phyloP scores from a whole-genome alignment of 208 protist species.

The Acanthamoeba castellanii region DNA sequence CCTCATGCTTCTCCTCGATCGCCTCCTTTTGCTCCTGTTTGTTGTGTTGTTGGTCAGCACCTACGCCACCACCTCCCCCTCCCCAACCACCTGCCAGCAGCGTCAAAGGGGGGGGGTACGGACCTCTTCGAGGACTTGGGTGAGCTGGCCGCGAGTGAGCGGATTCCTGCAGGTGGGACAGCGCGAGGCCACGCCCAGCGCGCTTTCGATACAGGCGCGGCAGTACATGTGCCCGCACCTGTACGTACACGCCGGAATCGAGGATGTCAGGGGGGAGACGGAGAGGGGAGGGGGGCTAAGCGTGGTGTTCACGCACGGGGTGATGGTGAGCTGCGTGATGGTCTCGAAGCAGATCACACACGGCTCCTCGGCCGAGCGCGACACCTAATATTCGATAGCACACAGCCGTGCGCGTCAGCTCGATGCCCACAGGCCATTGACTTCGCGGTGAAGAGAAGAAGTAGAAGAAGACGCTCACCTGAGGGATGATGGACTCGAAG shows the following conservation, averaged over 20 bases:
- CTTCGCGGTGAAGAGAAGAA: background rate
- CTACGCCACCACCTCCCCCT: too few relatives aligned
- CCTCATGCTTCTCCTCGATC: background rate
- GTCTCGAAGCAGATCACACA: constrained; percentile 69
- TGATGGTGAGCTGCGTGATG: constrained; percentile 51
- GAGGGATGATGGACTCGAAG: background rate
- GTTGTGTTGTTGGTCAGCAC: background rate
- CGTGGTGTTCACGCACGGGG: background rate
- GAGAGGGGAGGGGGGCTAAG: background rate
- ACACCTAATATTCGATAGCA: background rate
- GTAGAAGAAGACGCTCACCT: background rate
- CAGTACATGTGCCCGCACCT: background rate
- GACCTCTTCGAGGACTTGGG: background rate
- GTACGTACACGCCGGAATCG: background rate
- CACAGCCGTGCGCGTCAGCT: background rate
- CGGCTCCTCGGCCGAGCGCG: constrained; percentile 6
- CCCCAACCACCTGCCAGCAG: too few relatives aligned
- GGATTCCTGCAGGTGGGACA: background rate
- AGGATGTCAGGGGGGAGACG: background rate
- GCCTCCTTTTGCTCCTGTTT: background rate
- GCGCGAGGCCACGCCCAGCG: background rate
- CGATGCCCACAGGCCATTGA: too few relatives aligned
- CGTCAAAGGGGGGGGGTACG: background rate
- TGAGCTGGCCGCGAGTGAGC: constrained; percentile 4
- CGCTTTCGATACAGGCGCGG: background rate